Evolutionary conservation across 2,329 filamentous ascomycete genomes (phyloP), one percentile per base, ranked within the genome.

Genomic region (Sclerotinia trifoliorum): DNA sequence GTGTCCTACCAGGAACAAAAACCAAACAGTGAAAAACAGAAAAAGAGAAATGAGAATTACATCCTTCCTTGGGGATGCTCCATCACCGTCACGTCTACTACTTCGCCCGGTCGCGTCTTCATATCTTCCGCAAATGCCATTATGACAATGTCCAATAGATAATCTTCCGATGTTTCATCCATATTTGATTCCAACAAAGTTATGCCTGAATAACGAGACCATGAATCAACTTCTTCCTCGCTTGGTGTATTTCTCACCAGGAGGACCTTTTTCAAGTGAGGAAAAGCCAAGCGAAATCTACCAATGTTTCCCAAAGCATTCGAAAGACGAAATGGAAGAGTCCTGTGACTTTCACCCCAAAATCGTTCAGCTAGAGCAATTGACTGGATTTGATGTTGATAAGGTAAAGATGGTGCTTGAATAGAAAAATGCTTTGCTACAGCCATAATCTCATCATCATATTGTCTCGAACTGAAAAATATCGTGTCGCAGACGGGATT

Each of bases 401-500:
- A 51, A 11, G 49, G 44, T 5, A 60, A 17, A 19, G 26, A 70
- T 19, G 29, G 13, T 19, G 55, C 39, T n/a, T 52, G 42, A 3
- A 35, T 49, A 35, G 46, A 48, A 35, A 70, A 70, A 49, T 65
- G 63, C 54, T 65, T 58, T 57, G 39, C 49, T 7, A 70, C 68
- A 3, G 56, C 60, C 26, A 17, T 32, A 19, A 70, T 39, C 49
- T 70, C 68, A 19, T 70, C 66, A 19, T 56, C 55, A 39, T 61
- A 68, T 29, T 65, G 52, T 17, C 68, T 65, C 17, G 55, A 52
- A 26, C 68, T 63, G 46, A 70, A 65, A 48, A 68, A 70, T 8
- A 70, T 44, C 29, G 64, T 62, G 29, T 70, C 66, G 39, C 44
- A 54, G n/a, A 64, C 39, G 5, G 68, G 60, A 55, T 70, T 68